These are phyloP conservation scores for Nitzschia putrida DNA, from an alignment of 108 stramenopile species.

Conservation along the genomic window DNA sequence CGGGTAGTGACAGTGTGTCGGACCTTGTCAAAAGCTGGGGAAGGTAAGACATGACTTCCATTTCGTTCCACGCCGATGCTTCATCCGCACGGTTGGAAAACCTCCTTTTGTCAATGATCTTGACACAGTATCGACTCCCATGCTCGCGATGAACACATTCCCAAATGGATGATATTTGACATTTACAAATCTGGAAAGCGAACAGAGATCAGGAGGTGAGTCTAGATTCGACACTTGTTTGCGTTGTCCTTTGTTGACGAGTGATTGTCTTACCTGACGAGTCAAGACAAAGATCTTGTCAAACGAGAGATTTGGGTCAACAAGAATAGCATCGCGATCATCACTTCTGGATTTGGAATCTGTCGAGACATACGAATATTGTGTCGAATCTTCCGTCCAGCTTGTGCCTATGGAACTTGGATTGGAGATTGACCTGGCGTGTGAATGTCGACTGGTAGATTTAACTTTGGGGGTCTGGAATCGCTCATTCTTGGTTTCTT, in stretches of 20 bases:
- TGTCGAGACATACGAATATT: too few species aligned
- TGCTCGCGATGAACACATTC: constrained; percentile 32
- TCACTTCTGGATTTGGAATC: background rate
- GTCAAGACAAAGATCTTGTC: constrained; percentile 29
- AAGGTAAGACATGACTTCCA: constrained; percentile 5
- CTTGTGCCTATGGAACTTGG: background rate
- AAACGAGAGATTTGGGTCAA: constrained; percentile 3
- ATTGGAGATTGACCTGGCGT: background rate
- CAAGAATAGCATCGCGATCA: background rate
- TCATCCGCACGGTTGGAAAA: constrained; percentile 16
- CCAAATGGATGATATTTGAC: constrained; percentile 27
- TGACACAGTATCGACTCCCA: constrained; percentile 28
- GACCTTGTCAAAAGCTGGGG: background rate
- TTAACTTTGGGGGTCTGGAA: background rate
- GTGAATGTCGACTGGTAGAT: background rate
- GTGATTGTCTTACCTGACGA: constrained; percentile 17
- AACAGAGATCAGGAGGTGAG: background rate
- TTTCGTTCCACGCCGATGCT: constrained; percentile 13
- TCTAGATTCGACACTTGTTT: too few species aligned
- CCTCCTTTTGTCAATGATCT: constrained; percentile 20
- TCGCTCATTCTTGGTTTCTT: background rate
- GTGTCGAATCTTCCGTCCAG: constrained; percentile 2
- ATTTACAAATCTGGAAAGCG: constrained; percentile 9
- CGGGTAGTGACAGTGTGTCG: too few species aligned
- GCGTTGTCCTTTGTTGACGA: too few species aligned